Conservation (phyloP, 108 stramenopile species). For the Epithemia pelagica region DNA sequence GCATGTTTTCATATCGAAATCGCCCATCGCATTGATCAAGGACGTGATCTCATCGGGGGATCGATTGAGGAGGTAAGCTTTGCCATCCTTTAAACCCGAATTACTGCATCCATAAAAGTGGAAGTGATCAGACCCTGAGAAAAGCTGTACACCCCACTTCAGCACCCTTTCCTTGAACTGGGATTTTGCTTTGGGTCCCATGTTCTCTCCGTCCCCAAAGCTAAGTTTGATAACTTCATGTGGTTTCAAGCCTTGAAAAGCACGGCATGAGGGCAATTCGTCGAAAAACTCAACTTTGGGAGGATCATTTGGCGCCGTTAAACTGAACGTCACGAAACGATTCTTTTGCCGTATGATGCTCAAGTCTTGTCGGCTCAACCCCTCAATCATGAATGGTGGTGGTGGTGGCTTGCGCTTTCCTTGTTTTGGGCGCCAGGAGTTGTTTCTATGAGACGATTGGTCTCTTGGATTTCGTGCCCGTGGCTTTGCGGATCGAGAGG, state of each 20-base stretch:
- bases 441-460: no score
- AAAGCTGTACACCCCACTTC: not conserved
- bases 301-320: not conserved
- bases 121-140: not conserved
- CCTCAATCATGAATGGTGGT: no score
- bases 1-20: not conserved
- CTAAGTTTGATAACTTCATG: not conserved
- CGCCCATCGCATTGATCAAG: not conserved
- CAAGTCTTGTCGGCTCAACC: no score
- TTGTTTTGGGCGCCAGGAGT: no score
- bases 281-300: not conserved
- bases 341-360: no score
- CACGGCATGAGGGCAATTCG: not conserved
- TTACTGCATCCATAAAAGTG: constrained; percentile 8
- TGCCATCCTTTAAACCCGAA: constrained; percentile 1
- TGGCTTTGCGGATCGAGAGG: no score
- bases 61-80: constrained; percentile 1
- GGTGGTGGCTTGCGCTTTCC: no score
- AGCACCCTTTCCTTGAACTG: not conserved
- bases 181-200: not conserved
- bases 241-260: not conserved
- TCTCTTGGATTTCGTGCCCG: no score
- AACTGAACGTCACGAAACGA: not conserved
- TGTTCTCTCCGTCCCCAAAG: not conserved
- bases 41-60: not conserved